phyloP scores from a whole-genome alignment of 495 filamentous ascomycete species.

The Xylaria bambusicola region DNA sequence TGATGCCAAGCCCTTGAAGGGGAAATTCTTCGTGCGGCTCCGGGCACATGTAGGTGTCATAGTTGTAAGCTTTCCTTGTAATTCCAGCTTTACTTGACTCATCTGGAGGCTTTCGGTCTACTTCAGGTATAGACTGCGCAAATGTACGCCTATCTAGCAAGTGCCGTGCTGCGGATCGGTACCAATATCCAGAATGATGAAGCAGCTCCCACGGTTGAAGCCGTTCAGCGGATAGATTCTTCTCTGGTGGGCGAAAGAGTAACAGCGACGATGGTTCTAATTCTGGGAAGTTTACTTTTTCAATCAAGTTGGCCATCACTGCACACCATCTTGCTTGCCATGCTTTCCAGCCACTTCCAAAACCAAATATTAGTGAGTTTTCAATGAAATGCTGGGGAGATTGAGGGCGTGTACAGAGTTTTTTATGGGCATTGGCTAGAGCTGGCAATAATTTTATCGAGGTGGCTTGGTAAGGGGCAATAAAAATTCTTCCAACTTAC shows the following conservation, averaged over 20 bases:
- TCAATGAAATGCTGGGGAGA: not conserved
- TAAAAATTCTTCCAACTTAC: slow-evolving; percentile 3
- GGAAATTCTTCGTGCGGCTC: slow-evolving; percentile 73
- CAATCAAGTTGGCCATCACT: slow-evolving; percentile 79
- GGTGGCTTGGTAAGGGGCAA: not conserved
- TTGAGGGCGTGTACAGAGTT: not conserved
- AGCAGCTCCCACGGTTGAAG: slow-evolving; percentile 76
- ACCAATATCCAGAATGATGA: slow-evolving; percentile 90
- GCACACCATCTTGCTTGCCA: slow-evolving; percentile 84
- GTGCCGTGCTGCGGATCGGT: slow-evolving; percentile 68
- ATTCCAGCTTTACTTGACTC: slow-evolving; percentile 68
- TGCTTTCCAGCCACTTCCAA: slow-evolving; percentile 69
- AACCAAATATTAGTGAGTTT: slow-evolving; percentile 1
- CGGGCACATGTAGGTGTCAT: slow-evolving; percentile 85
- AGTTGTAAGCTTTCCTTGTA: slow-evolving; percentile 65
- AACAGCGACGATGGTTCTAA: slow-evolving; percentile 35
- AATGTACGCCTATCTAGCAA: slow-evolving; percentile 58
- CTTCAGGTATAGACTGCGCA: slow-evolving; percentile 70
- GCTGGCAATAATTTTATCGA: not conserved
- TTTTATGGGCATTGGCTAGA: not conserved
- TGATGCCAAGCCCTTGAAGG: slow-evolving; percentile 54
- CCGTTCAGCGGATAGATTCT: slow-evolving; percentile 64
- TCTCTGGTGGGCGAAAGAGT: slow-evolving; percentile 68
- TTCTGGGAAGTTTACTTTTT: slow-evolving; percentile 55
- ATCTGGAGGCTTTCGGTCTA: slow-evolving; percentile 69